Percentiles rank a stretch among this genome's conserved stretches.
Evolutionary conservation across 2,329 filamentous ascomycete genomes (phyloP).

Genomic region (Knufia petricola): DNA sequence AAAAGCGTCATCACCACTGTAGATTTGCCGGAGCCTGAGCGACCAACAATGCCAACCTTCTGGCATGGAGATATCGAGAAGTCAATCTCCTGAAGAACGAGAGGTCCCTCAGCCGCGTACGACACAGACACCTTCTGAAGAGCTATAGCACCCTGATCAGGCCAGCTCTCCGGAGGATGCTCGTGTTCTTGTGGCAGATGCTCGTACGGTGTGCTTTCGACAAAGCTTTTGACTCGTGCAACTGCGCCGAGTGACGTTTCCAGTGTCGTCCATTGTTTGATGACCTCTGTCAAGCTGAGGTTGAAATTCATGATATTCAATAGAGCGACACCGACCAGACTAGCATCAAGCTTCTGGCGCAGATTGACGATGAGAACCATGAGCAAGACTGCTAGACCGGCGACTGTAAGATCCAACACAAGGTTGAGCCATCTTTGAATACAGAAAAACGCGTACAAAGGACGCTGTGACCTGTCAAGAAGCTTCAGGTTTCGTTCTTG

Average conservation of each 20-base stretch:
- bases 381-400: slow-evolving; percentile 39
- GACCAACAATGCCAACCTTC: slow-evolving; percentile 30
- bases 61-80: slow-evolving; percentile 24
- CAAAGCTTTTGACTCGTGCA: slow-evolving; percentile 46
- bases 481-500: slow-evolving; percentile 38
- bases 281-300: slow-evolving; percentile 41
- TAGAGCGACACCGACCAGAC: slow-evolving; percentile 44
- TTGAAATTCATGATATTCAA: slow-evolving; percentile 47
- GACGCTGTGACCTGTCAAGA: slow-evolving; percentile 46
- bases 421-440: slow-evolving; percentile 51
- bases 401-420: slow-evolving; percentile 42
- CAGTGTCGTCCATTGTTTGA: slow-evolving; percentile 47
- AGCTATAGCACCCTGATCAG: slow-evolving; percentile 18
- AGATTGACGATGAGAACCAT: slow-evolving; percentile 41
- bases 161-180: slow-evolving; percentile 19
- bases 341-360: slow-evolving; percentile 36
- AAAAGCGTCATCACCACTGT: slow-evolving; percentile 35
- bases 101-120: slow-evolving; percentile 10
- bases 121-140: slow-evolving; percentile 19
- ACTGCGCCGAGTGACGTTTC: slow-evolving; percentile 52
- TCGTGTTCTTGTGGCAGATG: slow-evolving; percentile 32
- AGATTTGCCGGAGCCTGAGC: slow-evolving; percentile 36
- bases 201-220: slow-evolving; percentile 36
- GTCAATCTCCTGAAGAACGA: slow-evolving; percentile 22
- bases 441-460: slow-evolving; percentile 48